Evolutionary conservation across 2,329 filamentous ascomycete genomes (phyloP).

Genomic region (Plectosphaerella plurivora): DNA sequence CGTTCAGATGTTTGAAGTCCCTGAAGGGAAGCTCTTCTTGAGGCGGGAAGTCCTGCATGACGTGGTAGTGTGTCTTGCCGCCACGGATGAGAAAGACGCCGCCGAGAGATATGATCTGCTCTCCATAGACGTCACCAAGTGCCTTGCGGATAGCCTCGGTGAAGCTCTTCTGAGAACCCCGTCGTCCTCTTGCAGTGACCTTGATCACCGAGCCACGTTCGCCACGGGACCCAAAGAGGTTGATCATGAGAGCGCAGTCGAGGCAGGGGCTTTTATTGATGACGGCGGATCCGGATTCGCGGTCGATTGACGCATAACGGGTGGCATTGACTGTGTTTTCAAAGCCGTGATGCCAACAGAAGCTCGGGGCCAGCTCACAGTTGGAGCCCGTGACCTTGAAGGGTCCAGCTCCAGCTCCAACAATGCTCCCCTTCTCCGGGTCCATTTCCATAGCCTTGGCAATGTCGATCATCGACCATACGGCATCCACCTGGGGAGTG

Average conservation of each 20-base stretch:
- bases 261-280: constrained; percentile 18
- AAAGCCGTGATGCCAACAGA: constrained; percentile 21
- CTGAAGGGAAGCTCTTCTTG: constrained; percentile 18
- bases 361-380: constrained; percentile 33
- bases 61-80: constrained; percentile 31
- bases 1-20: constrained; percentile 18
- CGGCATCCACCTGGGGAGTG: constrained; percentile 23
- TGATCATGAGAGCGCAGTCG: constrained; percentile 36
- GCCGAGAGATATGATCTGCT: constrained; percentile 30
- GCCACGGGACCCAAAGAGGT: constrained; percentile 32
- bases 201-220: constrained; percentile 27
- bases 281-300: constrained; percentile 10
- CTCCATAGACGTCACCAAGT: constrained; percentile 24
- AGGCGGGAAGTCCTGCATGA: constrained; percentile 39
- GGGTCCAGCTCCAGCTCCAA: constrained; percentile 38
- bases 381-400: constrained; percentile 36
- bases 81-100: constrained; percentile 33
- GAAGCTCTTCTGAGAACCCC: constrained; percentile 21
- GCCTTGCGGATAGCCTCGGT: constrained; percentile 24
- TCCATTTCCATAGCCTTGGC: constrained; percentile 30
- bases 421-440: constrained; percentile 21
- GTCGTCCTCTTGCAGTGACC: constrained; percentile 24
- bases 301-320: constrained; percentile 18
- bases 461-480: constrained; percentile 25
- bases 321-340: constrained; percentile 20